A percentile compares a stretch with the other conserved stretches of the same genome.
These are phyloP conservation scores for Olyra latifolia DNA, from an alignment of 176 grass and related monocot species.

Conservation along the genomic window DNA sequence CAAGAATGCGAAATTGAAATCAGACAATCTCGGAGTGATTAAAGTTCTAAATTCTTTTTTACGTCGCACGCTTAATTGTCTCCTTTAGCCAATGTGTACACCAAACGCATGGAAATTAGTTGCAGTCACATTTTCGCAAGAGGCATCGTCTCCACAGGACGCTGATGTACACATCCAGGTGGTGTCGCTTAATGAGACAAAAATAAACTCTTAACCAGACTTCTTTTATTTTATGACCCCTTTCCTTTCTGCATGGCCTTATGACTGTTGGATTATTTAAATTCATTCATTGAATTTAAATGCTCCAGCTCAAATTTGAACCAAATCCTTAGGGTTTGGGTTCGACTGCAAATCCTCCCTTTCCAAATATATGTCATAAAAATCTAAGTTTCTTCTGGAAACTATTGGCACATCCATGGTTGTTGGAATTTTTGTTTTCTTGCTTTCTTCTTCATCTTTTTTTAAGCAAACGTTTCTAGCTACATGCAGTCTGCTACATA, in stretches of 20 bases:
- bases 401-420: background rate
- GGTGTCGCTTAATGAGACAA: background rate
- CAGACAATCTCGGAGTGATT: background rate
- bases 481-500: background rate
- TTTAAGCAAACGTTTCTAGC: background rate
- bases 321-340: background rate
- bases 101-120: background rate
- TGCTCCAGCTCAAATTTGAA: background rate
- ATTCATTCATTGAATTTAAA: background rate
- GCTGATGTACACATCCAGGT: background rate
- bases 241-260: background rate
- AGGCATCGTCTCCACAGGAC: background rate
- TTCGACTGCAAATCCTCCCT: background rate
- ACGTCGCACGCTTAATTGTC: constrained; percentile 21
- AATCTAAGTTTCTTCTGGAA: background rate
- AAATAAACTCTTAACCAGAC: background rate
- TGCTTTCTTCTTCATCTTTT: background rate
- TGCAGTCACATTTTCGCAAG: background rate
- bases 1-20: constrained; percentile 18
- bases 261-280: background rate
- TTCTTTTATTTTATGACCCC: too few relatives aligned
- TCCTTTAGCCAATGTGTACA: constrained; percentile 1
- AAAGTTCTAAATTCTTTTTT: constrained; percentile 8
- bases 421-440: background rate
- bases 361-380: background rate